Base-by-base conservation (phyloP, 331 rosid genomes). In the Cydonia oblonga region DNA sequence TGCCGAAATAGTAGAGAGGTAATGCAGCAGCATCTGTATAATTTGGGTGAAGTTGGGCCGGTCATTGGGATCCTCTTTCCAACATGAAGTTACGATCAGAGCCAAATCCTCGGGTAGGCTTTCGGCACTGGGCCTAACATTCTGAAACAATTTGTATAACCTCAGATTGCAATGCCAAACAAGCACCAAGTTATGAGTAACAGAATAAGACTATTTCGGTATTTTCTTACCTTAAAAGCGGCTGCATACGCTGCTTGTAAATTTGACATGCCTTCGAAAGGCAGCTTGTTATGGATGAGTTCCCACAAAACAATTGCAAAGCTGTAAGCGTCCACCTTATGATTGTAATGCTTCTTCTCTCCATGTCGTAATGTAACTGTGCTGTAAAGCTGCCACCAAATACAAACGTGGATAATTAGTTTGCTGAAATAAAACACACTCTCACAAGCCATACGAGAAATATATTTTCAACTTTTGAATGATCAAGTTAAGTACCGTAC, bases 211-310 rank as follows among this genome's bases (percentile, higher is more conserved):
- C 15, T 3, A 26, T 18, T 20, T 25, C 2, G 1, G 6, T 2
- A 26, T 25, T 20, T 59, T 58, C 5, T 13, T 86, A 90, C 98
- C 98, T 93, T 93, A 73, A 93, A 93, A 56, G 97, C 98, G 44
- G 98, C 98, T 33, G 97, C 98, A 59, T 93, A 93, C 15, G 98
- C 97, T 10, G 97, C 98, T 75, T 93, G 98, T 58, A 93, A 79
- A 84, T 93, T 93, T 15, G 98, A 90, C 98, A 93, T 93, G 88
- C 98, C 97, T 89, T 93, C 96, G 68, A 93, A 93, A n/a, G 98
- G 97, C 78, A 90, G 69, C 87, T 80, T 89, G 70, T 93, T 93
- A 80, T 87, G 97, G 81, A 93, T 84, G 81, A 93, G 97, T 76
- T 93, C 97, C 98, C 98, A 93, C 79, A 93, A 71, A 76, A 93